Evolutionary conservation across 2,329 filamentous ascomycete species (phyloP).

Genomic region (Conoideocrella luteorostrata): DNA sequence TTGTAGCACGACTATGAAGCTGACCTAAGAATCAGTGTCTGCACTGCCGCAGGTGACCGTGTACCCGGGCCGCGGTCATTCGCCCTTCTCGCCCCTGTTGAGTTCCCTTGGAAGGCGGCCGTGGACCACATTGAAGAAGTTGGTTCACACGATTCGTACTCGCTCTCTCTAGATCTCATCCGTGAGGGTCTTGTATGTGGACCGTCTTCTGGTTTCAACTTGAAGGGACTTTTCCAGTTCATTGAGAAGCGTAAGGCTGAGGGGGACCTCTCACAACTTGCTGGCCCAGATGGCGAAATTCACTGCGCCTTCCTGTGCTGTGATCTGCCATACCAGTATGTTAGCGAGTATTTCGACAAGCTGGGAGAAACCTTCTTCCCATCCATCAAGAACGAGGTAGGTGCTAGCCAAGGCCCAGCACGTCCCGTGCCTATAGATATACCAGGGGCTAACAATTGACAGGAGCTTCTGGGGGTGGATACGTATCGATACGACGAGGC

Average conservation of each 20-base stretch:
- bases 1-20: too few species aligned
- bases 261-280: slow-evolving; percentile 36
- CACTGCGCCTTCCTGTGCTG: slow-evolving; percentile 56
- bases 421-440: neutral
- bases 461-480: slow-evolving; percentile 42
- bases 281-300: slow-evolving; percentile 37
- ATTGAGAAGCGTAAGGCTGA: slow-evolving; percentile 41
- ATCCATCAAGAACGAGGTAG: slow-evolving; percentile 37
- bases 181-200: slow-evolving; percentile 53
- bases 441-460: slow-evolving; percentile 3
- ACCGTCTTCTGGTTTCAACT: slow-evolving; percentile 54
- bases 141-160: slow-evolving; percentile 46
- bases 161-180: slow-evolving; percentile 45
- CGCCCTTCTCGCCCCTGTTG: slow-evolving; percentile 39
- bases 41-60: slow-evolving; percentile 49
- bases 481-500: slow-evolving; percentile 45
- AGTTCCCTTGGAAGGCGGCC: slow-evolving; percentile 52
- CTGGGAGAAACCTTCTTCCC: slow-evolving; percentile 42
- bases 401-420: too few species aligned
- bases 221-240: slow-evolving; percentile 45
- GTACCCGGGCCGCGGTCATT: slow-evolving; percentile 53
- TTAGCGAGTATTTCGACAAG: slow-evolving; percentile 54
- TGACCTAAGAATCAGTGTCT: too few species aligned
- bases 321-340: slow-evolving; percentile 58
- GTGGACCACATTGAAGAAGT: slow-evolving; percentile 53